phyloP scores from a whole-genome alignment of 2,329 filamentous ascomycete genomes.

The Onygenales sp. region DNA sequence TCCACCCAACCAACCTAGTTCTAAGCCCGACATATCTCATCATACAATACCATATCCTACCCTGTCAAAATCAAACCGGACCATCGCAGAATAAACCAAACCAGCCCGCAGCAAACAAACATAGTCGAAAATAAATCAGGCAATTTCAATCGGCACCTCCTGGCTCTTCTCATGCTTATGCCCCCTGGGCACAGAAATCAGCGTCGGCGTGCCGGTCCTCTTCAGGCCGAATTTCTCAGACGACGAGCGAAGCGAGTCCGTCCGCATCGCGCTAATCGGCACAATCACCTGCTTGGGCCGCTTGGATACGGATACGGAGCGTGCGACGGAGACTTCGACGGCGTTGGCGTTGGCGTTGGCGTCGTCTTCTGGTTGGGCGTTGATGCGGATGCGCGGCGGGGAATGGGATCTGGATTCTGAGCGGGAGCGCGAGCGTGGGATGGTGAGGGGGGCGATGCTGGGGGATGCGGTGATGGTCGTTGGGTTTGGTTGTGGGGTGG shows the following conservation, averaged over 20 bases:
- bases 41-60: too few relatives aligned
- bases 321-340: conserved; percentile 29
- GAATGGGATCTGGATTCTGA: conserved; percentile 4
- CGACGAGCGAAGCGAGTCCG: conserved; percentile 14
- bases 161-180: conserved; percentile 11
- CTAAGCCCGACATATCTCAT: too few relatives aligned
- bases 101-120: background rate
- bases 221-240: conserved; percentile 22
- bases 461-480: background rate
- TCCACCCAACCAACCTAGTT: background rate
- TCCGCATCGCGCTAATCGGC: conserved; percentile 19
- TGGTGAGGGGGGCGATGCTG: background rate
- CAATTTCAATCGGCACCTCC: conserved; percentile 13
- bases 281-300: conserved; percentile 28
- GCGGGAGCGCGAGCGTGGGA: background rate
- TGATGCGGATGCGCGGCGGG: conserved; percentile 6
- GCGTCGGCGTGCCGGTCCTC: conserved; percentile 15
- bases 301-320: conserved; percentile 28
- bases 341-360: conserved; percentile 3
- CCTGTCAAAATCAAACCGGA: background rate
- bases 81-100: background rate
- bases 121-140: conserved; percentile 1
- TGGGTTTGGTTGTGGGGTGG: conserved; percentile 10
- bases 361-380: conserved; percentile 6
- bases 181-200: conserved; percentile 20